Base-by-base conservation (phyloP, 1,139 yeast genomes). In the Saccharomyces pastorianus region DNA sequence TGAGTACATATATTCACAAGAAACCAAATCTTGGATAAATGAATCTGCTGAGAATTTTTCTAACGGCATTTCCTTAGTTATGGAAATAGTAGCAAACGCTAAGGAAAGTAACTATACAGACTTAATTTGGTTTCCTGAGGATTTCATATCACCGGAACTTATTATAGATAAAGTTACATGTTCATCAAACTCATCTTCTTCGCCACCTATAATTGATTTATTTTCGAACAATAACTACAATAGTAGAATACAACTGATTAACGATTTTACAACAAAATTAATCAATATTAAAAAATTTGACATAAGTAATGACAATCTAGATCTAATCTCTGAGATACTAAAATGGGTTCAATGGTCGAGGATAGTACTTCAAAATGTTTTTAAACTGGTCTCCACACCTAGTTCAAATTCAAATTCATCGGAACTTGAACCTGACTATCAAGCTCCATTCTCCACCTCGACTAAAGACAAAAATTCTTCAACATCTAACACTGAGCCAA, bases 341-440 rank as follows among this genome's bases (percentile, higher is more conserved):
- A 64, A 59, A 34, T 68, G 70, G 70, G 47, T 61, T 27, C 50
- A 55, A 14, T 68, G 72, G 72, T 64, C 61, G 14, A 56, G 60
- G 29, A 52, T 48, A 2, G 66, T 68, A 1, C 51, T 68, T 6
- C 51, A 55, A 13, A 58, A 53, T 17, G 52, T 60, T 8, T 25
- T 31, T 20, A 52, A 58, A 2, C 46, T 58, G 1, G 34, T 65
- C 7, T 56, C 28, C 9, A 50, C 52, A 7, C 28, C 51, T n/a
- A 47, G 48, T 27, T 38, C 44, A 6, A 38, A 17, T 9, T 17
- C 3, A 6, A 38, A 38, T 9, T 38, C 44, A 13, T 26, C 44
- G 11, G 25, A 3, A 20, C 11, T 17, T 38, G 44, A 38, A 38
- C 13, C 44, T 5, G 44, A 38, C 25, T 26, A 38, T 4, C 4